Base-by-base conservation (phyloP, 1,284 basidiomycete genomes). In the Macrocybe sp. region DNA sequence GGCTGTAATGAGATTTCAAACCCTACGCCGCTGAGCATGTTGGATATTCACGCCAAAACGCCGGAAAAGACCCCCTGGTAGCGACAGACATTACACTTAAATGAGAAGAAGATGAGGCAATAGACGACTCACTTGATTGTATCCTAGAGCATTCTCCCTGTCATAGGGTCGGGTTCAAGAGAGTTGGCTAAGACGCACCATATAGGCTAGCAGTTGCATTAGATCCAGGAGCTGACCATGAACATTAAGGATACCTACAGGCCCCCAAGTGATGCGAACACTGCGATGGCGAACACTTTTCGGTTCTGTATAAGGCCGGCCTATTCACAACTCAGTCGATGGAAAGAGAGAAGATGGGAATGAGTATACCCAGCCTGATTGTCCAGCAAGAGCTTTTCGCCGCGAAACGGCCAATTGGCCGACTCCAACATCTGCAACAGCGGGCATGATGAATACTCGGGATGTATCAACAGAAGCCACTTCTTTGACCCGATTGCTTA, bases 181-280 rank as follows among this genome's bases (percentile, higher is more conserved):
- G 33, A 47, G 42, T 32, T 33, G 48, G 30, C 30, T 44, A 31
- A 29, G 8, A 57, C 62, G 34, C 45, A 78, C 77, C 78, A 68
- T 81, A 81, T 29, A 82, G 67, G 37, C 77, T 81, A 50, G 14
- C 44, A 37, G 42, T 32, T 10, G 11, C 12, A 11, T 11, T 22
- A 44, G 37, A 34, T 35, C 39, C 34, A 50, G 12, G 39, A 41
- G 51, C 47, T 3, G 31, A 12, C 47, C 41, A 40, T 28, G 7
- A 47, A 50, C 41, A 43, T 37, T 22, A 49, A 34, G 32, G 30
- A 41, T 12, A 69, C 81, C 66, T 59, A 84, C 81, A 85, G 58
- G 55, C 83, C 83, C 63, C 83, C 83, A 28, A 85, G 68, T 9
- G 83, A 85, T 3, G 83, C 83, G 57, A 85, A 86, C n/a, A 87